These are phyloP conservation scores for Talaromyces trachyspermus DNA, from an alignment of 495 filamentous ascomycete genomes.

Conservation along the genomic window DNA sequence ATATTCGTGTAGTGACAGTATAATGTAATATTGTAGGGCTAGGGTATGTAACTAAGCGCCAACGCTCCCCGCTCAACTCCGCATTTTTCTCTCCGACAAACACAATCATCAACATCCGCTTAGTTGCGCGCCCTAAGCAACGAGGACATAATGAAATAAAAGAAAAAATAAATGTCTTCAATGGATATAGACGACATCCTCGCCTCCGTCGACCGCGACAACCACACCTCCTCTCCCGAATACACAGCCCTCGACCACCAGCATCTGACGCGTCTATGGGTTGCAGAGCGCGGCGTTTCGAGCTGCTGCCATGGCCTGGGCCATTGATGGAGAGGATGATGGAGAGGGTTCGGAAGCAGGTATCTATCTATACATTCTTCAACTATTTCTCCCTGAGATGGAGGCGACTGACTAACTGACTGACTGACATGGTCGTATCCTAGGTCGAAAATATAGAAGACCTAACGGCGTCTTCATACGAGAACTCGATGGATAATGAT, in stretches of 20 bases:
- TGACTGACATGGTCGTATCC: slow-evolving; percentile 10
- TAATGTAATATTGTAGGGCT: too few species aligned
- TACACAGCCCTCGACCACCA: slow-evolving; percentile 68
- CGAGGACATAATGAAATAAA: not conserved
- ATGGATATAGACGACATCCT: slow-evolving; percentile 94
- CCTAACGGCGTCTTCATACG: slow-evolving; percentile 48
- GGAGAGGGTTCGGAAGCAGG: slow-evolving; percentile 62
- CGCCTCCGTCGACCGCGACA: slow-evolving; percentile 62
- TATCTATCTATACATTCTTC: slow-evolving; percentile 23
- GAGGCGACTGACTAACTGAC: too few species aligned
- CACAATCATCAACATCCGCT: not conserved
- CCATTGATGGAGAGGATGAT: slow-evolving; percentile 69
- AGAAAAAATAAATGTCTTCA: not conserved
- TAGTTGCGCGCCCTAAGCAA: not conserved
- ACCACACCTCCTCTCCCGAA: slow-evolving; percentile 46
- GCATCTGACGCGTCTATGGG: slow-evolving; percentile 83
- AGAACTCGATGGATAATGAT: slow-evolving; percentile 33
- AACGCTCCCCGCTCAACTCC: too few species aligned
- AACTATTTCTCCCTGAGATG: too few species aligned
- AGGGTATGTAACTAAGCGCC: too few species aligned
- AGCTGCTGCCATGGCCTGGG: slow-evolving; percentile 64
- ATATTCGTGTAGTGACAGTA: too few species aligned
- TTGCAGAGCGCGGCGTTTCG: slow-evolving; percentile 85
- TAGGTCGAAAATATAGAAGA: slow-evolving; percentile 70
- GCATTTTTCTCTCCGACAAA: too few species aligned